Base-by-base conservation (phyloP, 768 basidiomycete genomes). In the Boletus edulis region DNA sequence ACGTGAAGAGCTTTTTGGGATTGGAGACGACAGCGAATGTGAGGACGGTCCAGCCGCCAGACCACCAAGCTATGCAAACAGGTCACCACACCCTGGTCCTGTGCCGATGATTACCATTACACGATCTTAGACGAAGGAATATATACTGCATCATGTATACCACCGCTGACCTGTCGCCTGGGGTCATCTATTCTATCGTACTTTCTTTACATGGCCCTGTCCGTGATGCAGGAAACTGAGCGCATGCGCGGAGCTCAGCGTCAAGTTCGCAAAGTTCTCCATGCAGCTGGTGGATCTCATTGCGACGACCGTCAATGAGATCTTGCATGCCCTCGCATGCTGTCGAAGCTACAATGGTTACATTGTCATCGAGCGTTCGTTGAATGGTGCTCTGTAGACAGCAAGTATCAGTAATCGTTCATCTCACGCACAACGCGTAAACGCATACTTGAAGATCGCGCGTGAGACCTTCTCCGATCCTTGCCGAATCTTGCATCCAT, bases 1-100 rank as follows among this genome's bases (percentile, higher is more conserved):
- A 60, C 79, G 83, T 27, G 89, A 92, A 70, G 87, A 90, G 51
- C 57, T 87, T 34, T 89, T 91, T 67, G 83, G 77, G 41, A 75
- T 89, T 49, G 88, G 84, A 5, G 81, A 78, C 11, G 82, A 83
- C 55, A 83, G 82, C 61, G 84, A 85, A 46, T 75, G 79, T 18
- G 85, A 88, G 54, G 73, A 74, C 44, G 57, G 43, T 10, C 42
- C 57, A 24, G 52, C 59, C 29, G 46, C 55, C 14, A 49, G 43
- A 47, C 51, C 58, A 35, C 46, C 59, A 4, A 47, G 34, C 11
- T 55, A 14, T 22, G 4, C 51, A 31, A 41, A 50, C 22, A n/a
- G 51, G 6, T 12, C 56, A 49, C 49, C 54, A 29, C 59, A 49
- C 37, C 32, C 32, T 13, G 43, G 31, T 50, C 65, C 50, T 57